Percentiles rank a stretch among this genome's conserved stretches.
Evolutionary conservation across 1,284 basidiomycete species (phyloP).

Genomic region (Leccinum griseonigrum): DNA sequence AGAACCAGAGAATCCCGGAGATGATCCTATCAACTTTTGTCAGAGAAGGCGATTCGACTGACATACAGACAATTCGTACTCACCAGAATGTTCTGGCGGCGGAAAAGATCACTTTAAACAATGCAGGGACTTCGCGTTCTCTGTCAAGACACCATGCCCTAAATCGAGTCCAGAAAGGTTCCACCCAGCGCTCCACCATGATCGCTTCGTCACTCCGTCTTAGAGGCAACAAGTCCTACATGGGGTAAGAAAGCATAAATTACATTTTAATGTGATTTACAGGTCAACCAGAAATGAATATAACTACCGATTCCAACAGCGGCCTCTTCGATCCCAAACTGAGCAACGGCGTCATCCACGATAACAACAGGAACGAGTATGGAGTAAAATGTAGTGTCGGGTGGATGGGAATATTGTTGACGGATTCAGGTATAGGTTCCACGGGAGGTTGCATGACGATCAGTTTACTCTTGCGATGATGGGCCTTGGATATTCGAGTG

Average conservation of each 20-base stretch:
- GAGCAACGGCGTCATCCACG: conserved; percentile 29
- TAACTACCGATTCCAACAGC: conserved; percentile 34
- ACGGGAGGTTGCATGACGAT: conserved; percentile 27
- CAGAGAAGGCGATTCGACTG: background rate
- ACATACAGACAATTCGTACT: background rate
- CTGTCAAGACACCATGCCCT: conserved; percentile 19
- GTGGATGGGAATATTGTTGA: conserved; percentile 21
- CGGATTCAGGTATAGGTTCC: conserved; percentile 13
- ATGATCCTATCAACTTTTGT: conserved; percentile 18
- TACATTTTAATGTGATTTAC: conserved; percentile 21
- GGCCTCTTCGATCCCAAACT: conserved; percentile 26
- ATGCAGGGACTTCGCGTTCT: conserved; percentile 10
- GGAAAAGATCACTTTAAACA: conserved; percentile 21
- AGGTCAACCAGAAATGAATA: conserved; percentile 24
- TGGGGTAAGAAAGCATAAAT: conserved; percentile 6
- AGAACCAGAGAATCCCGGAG: conserved; percentile 29
- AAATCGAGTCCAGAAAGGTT: conserved; percentile 26
- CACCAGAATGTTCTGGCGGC: conserved; percentile 18
- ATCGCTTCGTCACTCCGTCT: conserved; percentile 27
- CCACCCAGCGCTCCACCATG: conserved; percentile 26
- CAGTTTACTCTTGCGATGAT: conserved; percentile 17
- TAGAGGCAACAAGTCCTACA: conserved; percentile 27
- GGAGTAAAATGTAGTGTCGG: conserved; percentile 17
- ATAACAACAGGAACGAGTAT: conserved; percentile 21
- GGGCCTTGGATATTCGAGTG: background rate